Evolutionary conservation across 2,329 filamentous ascomycete species (phyloP), one percentile per base, ranked within the genome.

Genomic region (Diaporthe citri): DNA sequence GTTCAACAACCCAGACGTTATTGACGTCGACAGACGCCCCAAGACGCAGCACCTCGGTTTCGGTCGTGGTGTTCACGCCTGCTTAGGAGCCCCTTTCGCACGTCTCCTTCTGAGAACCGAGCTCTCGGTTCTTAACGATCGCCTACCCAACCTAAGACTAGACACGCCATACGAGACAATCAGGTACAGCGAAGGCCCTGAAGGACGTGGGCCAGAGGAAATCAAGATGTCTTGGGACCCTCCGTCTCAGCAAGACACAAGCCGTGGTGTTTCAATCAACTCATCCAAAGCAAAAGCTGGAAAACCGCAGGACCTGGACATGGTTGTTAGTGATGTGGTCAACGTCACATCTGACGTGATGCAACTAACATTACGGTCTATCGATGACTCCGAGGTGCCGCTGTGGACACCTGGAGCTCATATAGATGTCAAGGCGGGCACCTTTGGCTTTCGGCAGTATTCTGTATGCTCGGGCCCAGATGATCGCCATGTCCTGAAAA

Each of bases 391-490:
- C 7, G 36, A 60, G 22, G 57, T 60, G 10, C 57, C 57, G 0
- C 36, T 3, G 12, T 60, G 57, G 57, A 41, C 57, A 25, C 36
- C 57, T 41, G 57, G 57, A 25, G 13, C 57, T 25, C 57, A 60
- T 20, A 28, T 60, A 39, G 57, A 60, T 13, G n/a, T 60, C 36
- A 41, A 60, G 8, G 34, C 36, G 5, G 57, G 57, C 22, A 15
- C 22, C 2, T 60, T 60, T 41, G 57, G 57, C 22, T 60, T 60
- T 20, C 57, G 36, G 34, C 57, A 60, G 57, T 60, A 60, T 41
- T 60, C 57, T 15, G 25, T 60, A 12, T 60, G 57, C n/a, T 60
- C 57, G n/a, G 20, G 41, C n/a, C 57, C 57, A 13, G 17, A 60
- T 17, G 34, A 41, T 9, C 22, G n/a, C 13, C 22, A 39, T 9